Conservation (phyloP, 257 asterid genomes). For the Lycium barbarum region DNA sequence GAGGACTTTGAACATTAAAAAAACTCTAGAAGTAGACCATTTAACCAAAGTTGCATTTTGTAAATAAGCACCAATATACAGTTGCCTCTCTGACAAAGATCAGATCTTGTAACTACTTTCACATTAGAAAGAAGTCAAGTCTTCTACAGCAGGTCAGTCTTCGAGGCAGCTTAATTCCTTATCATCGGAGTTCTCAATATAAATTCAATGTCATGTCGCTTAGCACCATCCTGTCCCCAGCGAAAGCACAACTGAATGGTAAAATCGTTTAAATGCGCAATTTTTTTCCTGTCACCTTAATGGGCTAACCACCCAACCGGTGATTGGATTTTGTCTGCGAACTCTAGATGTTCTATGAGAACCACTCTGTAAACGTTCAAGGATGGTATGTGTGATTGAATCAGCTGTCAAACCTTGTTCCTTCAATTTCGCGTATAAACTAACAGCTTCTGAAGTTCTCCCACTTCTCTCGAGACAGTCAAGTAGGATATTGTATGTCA, state of each 20-base stretch:
- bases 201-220: not conserved
- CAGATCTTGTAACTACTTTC: not conserved
- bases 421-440: slow-evolving; percentile 76
- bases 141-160: not conserved
- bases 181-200: not conserved
- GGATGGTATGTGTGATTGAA: slow-evolving; percentile 76
- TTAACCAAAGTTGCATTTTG: not conserved
- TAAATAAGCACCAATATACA: slow-evolving; percentile 10
- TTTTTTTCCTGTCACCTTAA: slow-evolving; percentile 54
- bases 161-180: not conserved
- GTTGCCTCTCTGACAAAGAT: not conserved
- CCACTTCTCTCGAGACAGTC: slow-evolving; percentile 92
- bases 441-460: slow-evolving; percentile 90
- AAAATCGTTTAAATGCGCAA: not conserved
- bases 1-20: not conserved
- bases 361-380: slow-evolving; percentile 87
- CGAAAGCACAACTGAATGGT: not conserved
- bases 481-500: slow-evolving; percentile 86
- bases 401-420: slow-evolving; percentile 89
- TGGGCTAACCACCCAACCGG: slow-evolving; percentile 99
- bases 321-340: slow-evolving; percentile 78
- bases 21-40: not conserved
- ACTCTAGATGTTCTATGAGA: slow-evolving; percentile 52
- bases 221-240: not conserved
- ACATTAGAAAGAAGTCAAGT: not conserved